A percentile compares a stretch with the other conserved stretches of the same genome.
Evolutionary conservation across 352 stramenopile genomes (phyloP).

Genomic region (Phytophthora litchii): DNA sequence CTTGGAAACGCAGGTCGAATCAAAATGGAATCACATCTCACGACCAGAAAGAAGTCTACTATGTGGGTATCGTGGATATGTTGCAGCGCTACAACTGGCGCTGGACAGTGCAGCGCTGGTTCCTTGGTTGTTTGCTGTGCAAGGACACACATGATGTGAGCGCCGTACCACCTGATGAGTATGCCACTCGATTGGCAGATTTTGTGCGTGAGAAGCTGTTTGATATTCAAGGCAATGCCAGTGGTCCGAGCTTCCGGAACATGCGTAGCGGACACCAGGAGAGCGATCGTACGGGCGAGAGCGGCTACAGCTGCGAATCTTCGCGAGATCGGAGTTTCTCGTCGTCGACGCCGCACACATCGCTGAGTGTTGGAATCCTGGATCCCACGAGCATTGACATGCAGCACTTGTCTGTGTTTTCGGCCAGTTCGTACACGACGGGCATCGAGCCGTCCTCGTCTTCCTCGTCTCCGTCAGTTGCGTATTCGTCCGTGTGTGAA

Average conservation of each 20-base stretch:
- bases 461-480: constrained; percentile 54
- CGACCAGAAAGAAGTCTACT: constrained; percentile 69
- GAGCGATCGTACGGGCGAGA: constrained; percentile 14
- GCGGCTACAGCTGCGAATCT: constrained; percentile 28
- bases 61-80: constrained; percentile 84
- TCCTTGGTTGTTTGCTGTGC: constrained; percentile 72
- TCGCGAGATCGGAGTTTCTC: constrained; percentile 20
- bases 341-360: constrained; percentile 24
- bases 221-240: constrained; percentile 47
- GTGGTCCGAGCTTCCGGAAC: constrained; percentile 25
- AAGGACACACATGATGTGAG: constrained; percentile 87
- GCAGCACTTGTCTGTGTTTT: constrained; percentile 55
- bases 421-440: constrained; percentile 38
- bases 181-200: constrained; percentile 69
- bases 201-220: constrained; percentile 81
- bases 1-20: constrained; percentile 31
- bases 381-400: constrained; percentile 38
- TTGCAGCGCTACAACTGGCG: constrained; percentile 88
- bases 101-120: constrained; percentile 82
- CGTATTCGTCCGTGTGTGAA: constrained; percentile 69
- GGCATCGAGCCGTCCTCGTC: constrained; percentile 47
- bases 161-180: constrained; percentile 72
- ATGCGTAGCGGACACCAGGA: constrained; percentile 4
- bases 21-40: constrained; percentile 53
- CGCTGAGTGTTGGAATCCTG: constrained; percentile 14